Percentiles rank a stretch among this genome's conserved stretches.
Conservation (phyloP, 176 grass and related monocot species). For the Carex pumila region DNA sequence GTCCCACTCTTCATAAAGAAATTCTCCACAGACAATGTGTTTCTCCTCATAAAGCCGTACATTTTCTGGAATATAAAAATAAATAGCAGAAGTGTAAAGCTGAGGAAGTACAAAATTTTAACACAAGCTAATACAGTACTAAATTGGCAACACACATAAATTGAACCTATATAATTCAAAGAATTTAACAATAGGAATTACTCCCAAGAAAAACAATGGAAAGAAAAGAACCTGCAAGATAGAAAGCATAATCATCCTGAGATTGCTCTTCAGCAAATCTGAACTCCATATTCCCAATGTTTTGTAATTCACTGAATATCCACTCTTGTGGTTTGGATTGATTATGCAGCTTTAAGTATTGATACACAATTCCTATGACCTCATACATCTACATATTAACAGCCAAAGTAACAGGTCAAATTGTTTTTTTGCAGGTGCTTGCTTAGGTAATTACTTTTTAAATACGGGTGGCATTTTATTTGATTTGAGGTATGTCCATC, state of each 20-base stretch:
- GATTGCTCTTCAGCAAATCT: constrained; percentile 97
- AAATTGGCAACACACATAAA: background rate
- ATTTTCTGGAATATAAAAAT: constrained; percentile 62
- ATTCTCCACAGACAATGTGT: constrained; percentile 78
- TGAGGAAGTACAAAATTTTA: background rate
- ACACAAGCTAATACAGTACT: background rate
- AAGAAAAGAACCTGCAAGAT: constrained; percentile 72
- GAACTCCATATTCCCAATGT: constrained; percentile 90
- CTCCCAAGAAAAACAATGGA: constrained; percentile 13
- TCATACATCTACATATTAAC: constrained; percentile 43
- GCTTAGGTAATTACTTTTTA: background rate
- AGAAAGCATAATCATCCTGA: constrained; percentile 81
- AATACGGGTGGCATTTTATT: background rate
- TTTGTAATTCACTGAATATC: constrained; percentile 97
- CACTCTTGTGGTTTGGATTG: constrained; percentile 84
- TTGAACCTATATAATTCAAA: background rate
- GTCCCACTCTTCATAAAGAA: constrained; percentile 83
- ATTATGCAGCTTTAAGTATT: constrained; percentile 72
- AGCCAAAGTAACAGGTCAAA: background rate
- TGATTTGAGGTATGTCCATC: background rate
- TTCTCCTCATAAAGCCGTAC: constrained; percentile 67
- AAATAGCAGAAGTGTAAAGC: background rate
- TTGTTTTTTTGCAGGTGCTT: background rate
- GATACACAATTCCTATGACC: constrained; percentile 65
- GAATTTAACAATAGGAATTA: constrained; percentile 8